Conservation (phyloP, 2,329 filamentous ascomycete genomes). For the Coniochaeta pulveracea region DNA sequence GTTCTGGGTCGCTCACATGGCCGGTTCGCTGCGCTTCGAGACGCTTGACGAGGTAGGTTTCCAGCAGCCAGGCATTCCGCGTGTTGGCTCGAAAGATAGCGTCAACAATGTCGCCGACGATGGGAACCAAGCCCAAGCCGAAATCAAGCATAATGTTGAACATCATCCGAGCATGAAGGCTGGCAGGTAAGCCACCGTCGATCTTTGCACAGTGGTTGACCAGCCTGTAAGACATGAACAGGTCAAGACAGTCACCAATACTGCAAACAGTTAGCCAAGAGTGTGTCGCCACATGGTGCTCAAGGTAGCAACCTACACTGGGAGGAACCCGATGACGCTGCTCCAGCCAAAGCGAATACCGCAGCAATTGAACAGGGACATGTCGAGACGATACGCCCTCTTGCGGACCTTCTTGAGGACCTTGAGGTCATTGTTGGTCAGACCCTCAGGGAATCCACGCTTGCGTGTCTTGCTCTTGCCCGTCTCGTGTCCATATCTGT, state of each 20-base stretch:
- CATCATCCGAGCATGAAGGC: constrained; percentile 60
- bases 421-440: constrained; percentile 71
- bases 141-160: constrained; percentile 71
- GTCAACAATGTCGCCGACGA: constrained; percentile 66
- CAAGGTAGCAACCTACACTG: constrained; percentile 48
- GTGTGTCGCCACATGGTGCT: constrained; percentile 8
- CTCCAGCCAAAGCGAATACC: constrained; percentile 85
- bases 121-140: constrained; percentile 59
- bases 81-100: constrained; percentile 66
- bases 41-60: constrained; percentile 52
- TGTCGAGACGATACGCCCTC: constrained; percentile 76
- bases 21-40: constrained; percentile 39
- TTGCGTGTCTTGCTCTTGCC: constrained; percentile 73
- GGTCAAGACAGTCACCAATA: constrained; percentile 65
- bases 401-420: constrained; percentile 80
- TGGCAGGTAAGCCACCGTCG: constrained; percentile 60
- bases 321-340: constrained; percentile 73
- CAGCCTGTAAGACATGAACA: constrained; percentile 64
- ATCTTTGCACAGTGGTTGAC: constrained; percentile 61
- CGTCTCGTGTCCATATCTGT: constrained; percentile 49
- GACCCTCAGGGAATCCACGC: constrained; percentile 72
- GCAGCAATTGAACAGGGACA: constrained; percentile 69
- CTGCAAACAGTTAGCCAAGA: constrained; percentile 26
- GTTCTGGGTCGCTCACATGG: constrained; percentile 31
- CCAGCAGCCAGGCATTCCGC: constrained; percentile 53